A percentile compares a stretch with the other conserved stretches of the same genome.
phyloP scores from a whole-genome alignment of 768 basidiomycete species.

The Tylopilus balloui region DNA sequence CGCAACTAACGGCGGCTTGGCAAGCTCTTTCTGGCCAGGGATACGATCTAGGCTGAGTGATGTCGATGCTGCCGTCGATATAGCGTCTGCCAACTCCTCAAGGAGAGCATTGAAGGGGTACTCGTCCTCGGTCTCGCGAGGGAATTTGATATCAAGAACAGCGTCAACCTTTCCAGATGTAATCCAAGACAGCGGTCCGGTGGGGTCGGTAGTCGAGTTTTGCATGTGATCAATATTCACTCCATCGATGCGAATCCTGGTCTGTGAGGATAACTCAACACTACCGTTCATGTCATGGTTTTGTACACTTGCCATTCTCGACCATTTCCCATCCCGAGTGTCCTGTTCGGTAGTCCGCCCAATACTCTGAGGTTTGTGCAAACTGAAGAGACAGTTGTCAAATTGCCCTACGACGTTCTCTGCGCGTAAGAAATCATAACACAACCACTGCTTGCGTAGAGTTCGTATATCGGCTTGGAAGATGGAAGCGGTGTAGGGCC shows the following conservation, averaged over 20 bases:
- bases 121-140: conserved; percentile 69
- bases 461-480: conserved; percentile 85
- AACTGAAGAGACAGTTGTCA: conserved; percentile 94
- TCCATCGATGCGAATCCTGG: conserved; percentile 94
- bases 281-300: background rate
- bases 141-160: conserved; percentile 97
- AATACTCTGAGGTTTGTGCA: conserved; percentile 95
- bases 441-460: conserved; percentile 90
- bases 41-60: conserved; percentile 54
- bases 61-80: conserved; percentile 57
- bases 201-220: conserved; percentile 71
- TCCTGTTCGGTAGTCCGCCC: conserved; percentile 87
- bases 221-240: conserved; percentile 95
- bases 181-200: conserved; percentile 91
- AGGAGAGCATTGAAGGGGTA: conserved; percentile 75
- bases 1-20: conserved; percentile 77
- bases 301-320: conserved; percentile 65
- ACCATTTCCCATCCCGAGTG: conserved; percentile 77
- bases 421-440: conserved; percentile 87
- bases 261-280: conserved; percentile 41
- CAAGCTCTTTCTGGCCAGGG: conserved; percentile 82
- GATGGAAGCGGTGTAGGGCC: conserved; percentile 88
- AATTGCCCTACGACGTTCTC: conserved; percentile 97
- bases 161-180: conserved; percentile 95
- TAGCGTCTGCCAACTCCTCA: conserved; percentile 86